Base-by-base conservation (phyloP, 2,329 filamentous ascomycete species). In the Hypoxylon sp. region DNA sequence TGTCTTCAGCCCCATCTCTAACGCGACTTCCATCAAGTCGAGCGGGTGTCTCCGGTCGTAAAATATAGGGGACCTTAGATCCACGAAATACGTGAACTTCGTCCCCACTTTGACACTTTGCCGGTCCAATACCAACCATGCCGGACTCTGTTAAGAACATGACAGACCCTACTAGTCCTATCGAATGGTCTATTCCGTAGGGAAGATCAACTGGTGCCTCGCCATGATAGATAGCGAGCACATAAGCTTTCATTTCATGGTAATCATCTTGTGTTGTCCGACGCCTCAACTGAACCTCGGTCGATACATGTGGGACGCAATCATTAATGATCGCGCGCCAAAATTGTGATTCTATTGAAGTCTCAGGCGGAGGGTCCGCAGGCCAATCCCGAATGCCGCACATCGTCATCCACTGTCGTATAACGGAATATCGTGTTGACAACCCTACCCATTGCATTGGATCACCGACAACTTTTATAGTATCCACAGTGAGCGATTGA, bases 331-430 rank as follows among this genome's bases (percentile, higher is more conserved):
- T 32, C 19, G 41, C 53, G 13, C 63, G 46, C 60, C 60, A 62
- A 48, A 62, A 56, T 17, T 30, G 30, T 3, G 32, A 34, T 38
- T 32, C 46, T 5, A 56, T 10, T 5, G 60, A 56, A 14, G 30
- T 23, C 13, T 62, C 51, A 19, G 23, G 11, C 6, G 60, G 60
- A 9, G 51, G 50, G 19, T 62, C 7, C 7, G 17, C 32, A n/a
- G 60, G 60, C 43, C 50, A 62, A 25, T 43, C n/a, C 17, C 19
- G 32, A 13, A 55, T 17, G n/a, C 43, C 30, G 13, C 28, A n/a
- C n/a, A 50, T 45, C 14, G 48, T 43, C 45, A 62, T 50, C 60
- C 60, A 62, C 51, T 62, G 50, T 32, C 21, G 43, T 10, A 62
- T 19, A n/a, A 50, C 51, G n/a, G 34, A 14, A 46, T 43, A 13